These are phyloP conservation scores for Metarhizium anisopliae DNA, from an alignment of 2,329 filamentous ascomycete genomes.

Conservation along the genomic window DNA sequence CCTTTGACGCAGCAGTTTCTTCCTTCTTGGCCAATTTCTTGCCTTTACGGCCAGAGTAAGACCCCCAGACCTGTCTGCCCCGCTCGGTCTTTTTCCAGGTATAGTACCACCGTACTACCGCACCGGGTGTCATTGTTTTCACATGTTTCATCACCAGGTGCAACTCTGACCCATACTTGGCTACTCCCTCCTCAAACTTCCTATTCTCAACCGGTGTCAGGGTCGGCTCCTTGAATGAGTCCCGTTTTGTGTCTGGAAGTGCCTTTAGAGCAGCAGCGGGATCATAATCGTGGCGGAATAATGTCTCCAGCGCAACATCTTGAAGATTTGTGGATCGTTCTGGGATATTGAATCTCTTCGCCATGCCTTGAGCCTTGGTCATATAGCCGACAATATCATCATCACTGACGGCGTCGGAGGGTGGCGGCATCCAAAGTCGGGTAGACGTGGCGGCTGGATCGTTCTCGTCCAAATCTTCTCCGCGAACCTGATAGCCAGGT, in stretches of 20 bases:
- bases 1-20: slow-evolving; percentile 61
- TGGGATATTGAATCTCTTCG: slow-evolving; percentile 60
- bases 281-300: slow-evolving; percentile 66
- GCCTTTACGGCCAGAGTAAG: slow-evolving; percentile 76
- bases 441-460: slow-evolving; percentile 69
- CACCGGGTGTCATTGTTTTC: slow-evolving; percentile 67
- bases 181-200: slow-evolving; percentile 84
- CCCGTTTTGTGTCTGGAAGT: slow-evolving; percentile 58
- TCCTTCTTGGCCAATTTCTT: slow-evolving; percentile 77
- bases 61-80: slow-evolving; percentile 83
- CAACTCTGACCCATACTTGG: slow-evolving; percentile 86
- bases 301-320: slow-evolving; percentile 69
- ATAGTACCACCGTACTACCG: slow-evolving; percentile 90
- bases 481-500: slow-evolving; percentile 72
- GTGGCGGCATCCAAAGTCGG: slow-evolving; percentile 70
- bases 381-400: slow-evolving; percentile 70
- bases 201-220: slow-evolving; percentile 71
- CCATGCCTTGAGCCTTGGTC: slow-evolving; percentile 54
- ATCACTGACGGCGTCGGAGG: slow-evolving; percentile 38
- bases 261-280: slow-evolving; percentile 59
- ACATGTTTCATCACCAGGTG: slow-evolving; percentile 76
- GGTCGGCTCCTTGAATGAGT: slow-evolving; percentile 76
- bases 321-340: slow-evolving; percentile 76
- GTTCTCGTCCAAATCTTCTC: slow-evolving; percentile 64
- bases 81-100: slow-evolving; percentile 93